These are phyloP conservation scores for Quercus phellos DNA, from an alignment of 331 rosid species.

Conservation along the genomic window DNA sequence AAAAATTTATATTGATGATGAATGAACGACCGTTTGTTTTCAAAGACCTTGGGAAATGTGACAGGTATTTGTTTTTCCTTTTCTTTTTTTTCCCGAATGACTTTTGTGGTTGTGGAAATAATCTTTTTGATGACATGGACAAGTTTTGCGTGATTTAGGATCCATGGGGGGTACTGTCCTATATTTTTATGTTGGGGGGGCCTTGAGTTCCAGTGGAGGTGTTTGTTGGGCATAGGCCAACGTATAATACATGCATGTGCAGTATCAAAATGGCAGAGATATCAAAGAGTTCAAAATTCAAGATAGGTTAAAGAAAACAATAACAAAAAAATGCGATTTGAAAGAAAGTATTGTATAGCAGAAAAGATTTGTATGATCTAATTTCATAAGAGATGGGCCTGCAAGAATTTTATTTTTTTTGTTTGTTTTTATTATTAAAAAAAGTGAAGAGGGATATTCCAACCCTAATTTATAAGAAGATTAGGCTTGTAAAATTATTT, in stretches of 20 bases:
- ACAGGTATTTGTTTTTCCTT: neutral
- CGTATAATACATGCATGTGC: neutral
- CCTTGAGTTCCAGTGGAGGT: neutral
- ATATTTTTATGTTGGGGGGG: neutral
- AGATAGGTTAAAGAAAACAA: neutral
- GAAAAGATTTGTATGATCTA: neutral
- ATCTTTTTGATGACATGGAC: neutral
- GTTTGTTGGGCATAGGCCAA: neutral
- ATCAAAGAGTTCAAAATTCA: neutral
- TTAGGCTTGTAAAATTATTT: no score
- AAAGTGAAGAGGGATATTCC: no score
- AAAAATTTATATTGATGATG: neutral
- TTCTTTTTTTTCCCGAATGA: neutral
- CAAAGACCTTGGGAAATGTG: slow-evolving; percentile 4
- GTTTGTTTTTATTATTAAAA: no score
- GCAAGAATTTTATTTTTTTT: no score
- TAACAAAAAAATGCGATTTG: neutral
- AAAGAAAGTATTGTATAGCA: neutral
- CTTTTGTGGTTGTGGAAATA: neutral
- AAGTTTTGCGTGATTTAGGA: neutral
- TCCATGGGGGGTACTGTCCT: neutral
- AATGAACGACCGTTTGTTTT: neutral
- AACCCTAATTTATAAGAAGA: no score
- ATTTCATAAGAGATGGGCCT: neutral
- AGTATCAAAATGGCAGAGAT: neutral